phyloP scores from a whole-genome alignment of 2,329 filamentous ascomycete species.

The Trichophyton equinum region DNA sequence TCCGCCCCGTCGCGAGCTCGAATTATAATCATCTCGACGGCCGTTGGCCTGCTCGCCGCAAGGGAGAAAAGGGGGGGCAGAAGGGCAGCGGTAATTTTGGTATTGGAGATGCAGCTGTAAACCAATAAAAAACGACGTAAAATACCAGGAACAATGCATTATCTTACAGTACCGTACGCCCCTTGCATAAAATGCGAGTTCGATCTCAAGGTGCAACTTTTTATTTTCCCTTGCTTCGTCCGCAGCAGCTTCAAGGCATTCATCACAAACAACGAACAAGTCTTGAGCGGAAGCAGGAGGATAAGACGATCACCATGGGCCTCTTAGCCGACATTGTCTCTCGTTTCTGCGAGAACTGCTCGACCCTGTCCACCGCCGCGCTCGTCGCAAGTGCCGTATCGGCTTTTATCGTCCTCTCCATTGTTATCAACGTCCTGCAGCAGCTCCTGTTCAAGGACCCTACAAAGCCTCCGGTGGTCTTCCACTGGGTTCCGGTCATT shows the following conservation, averaged over 20 bases:
- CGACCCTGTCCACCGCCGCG: conserved; percentile 35
- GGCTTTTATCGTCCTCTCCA: conserved; percentile 41
- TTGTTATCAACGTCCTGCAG: conserved; percentile 65
- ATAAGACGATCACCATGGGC: conserved; percentile 32
- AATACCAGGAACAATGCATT: neutral
- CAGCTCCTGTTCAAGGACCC: conserved; percentile 73
- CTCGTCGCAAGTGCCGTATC: conserved; percentile 34
- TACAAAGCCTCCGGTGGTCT: conserved; percentile 59
- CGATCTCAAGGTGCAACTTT: neutral
- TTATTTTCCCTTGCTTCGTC: neutral
- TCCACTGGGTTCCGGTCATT: conserved; percentile 57
- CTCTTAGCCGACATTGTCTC: conserved; percentile 38
- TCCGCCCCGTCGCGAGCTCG: neutral
- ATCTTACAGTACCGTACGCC: conserved; percentile 2
- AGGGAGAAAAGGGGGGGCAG: neutral
- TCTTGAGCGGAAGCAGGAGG: conserved; percentile 6
- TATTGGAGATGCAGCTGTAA: neutral
- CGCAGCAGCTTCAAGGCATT: too few relatives aligned
- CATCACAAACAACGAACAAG: neutral
- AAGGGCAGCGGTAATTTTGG: neutral
- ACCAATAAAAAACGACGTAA: neutral
- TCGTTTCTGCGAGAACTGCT: conserved; percentile 35
- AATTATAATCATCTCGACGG: too few relatives aligned
- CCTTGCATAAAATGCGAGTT: neutral
- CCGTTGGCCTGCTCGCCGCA: too few relatives aligned